Base-by-base conservation (phyloP, 108 stramenopile species). In the Chaetoceros tenuissimus region DNA sequence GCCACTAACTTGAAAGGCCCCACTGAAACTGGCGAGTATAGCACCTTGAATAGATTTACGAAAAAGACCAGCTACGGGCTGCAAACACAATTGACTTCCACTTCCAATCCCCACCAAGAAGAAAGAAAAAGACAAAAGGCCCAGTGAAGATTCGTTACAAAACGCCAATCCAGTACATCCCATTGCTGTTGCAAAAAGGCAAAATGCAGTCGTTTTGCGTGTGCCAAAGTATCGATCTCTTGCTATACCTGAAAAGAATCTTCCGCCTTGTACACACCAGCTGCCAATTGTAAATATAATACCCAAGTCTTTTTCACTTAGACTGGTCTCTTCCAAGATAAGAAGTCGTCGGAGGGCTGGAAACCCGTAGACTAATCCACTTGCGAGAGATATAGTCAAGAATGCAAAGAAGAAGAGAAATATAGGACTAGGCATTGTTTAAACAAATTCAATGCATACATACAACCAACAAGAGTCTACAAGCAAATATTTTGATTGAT, bases 331-430 rank as follows among this genome's bases (percentile, higher is more conserved):
- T 20, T 62, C 48, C 31, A 51, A 53, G 20, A 57, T 8, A 1
- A 75, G 60, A 23, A 71, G 48, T 24, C 25, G 56, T 20, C 74
- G 74, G 18, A 75, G 43, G 19, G 58, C 59, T 19, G 74, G 74
- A 65, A 65, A 75, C 13, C 74, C 74, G 51, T 75, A 75, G 18
- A 75, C 69, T 16, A 71, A 17, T n/a, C 74, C 74, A 3, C 61
- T 29, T 0, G 48, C 44, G 23, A 67, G 23, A 22, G 58, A 58
- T 16, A 70, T 50, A 21, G 48, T 40, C 0, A 70, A 0, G 20
- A 75, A 66, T 16, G 64, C 30, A 60, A 75, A 55, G 22, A 44
- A 28, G 34, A 63, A 62, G 20, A 67, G 28, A 26, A 64, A n/a
- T n/a, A n/a, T n/a, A n/a, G n/a, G n/a, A n/a, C 43, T n/a, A n/a